Conservation (phyloP, 495 filamentous ascomycete species). For the Pseudevernia furfuracea region DNA sequence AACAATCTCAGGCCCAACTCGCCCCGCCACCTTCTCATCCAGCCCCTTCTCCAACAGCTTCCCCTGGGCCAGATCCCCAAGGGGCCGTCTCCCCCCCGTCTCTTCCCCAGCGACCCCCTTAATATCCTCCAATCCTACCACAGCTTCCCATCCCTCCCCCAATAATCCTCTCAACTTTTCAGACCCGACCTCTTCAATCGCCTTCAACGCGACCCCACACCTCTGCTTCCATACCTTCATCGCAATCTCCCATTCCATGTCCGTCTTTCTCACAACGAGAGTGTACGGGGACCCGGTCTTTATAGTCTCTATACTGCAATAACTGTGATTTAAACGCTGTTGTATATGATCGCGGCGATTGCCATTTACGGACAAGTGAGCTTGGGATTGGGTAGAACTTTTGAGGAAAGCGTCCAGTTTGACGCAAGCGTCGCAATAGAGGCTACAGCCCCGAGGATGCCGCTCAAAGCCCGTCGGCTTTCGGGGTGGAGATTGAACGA, state of each 20-base stretch:
- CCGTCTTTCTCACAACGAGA: constrained; percentile 1
- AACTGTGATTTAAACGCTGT: background rate
- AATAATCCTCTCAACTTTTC: background rate
- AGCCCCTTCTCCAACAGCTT: background rate
- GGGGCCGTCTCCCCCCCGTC: background rate
- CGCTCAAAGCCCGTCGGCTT: background rate
- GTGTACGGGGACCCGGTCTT: background rate
- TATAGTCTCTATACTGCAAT: background rate
- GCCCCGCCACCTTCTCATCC: background rate
- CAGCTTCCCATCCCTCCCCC: background rate
- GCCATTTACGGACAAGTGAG: background rate
- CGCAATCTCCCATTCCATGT: background rate
- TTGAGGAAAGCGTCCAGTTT: background rate
- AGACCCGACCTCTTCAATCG: background rate
- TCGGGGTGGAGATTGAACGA: background rate
- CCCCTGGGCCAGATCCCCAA: background rate
- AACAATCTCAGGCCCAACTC: background rate
- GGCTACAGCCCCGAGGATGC: background rate
- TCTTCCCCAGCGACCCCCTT: background rate
- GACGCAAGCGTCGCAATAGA: background rate
- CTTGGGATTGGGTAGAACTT: background rate
- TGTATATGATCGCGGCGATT: background rate
- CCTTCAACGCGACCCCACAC: background rate
- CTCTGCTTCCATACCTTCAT: background rate
- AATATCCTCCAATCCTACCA: background rate